Evolutionary conservation across 768 basidiomycete genomes (phyloP).

Genomic region (Hericium erinaceus): DNA sequence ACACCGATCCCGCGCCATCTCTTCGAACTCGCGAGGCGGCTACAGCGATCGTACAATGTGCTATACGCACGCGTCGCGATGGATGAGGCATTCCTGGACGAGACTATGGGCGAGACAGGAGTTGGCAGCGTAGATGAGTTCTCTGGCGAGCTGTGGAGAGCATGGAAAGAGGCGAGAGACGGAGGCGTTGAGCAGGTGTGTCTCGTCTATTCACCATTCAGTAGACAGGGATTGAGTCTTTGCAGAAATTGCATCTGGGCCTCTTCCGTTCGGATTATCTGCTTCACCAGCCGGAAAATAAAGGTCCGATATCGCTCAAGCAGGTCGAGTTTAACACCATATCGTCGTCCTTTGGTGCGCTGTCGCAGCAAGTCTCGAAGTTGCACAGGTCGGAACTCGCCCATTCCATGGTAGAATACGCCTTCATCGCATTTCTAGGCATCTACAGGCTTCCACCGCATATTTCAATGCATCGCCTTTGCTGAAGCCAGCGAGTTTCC

Average conservation of each 20-base stretch:
- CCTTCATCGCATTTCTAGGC: conserved; percentile 31
- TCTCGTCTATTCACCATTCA: neutral
- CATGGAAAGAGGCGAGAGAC: conserved; percentile 71
- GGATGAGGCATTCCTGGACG: conserved; percentile 73
- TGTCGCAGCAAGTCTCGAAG: conserved; percentile 58
- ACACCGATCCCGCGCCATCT: conserved; percentile 71
- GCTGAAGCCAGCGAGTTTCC: conserved; percentile 50
- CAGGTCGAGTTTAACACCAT: conserved; percentile 99
- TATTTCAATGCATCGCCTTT: conserved; percentile 56
- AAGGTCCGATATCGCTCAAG: conserved; percentile 46
- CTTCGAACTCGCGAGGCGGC: conserved; percentile 51
- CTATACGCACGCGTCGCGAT: conserved; percentile 80
- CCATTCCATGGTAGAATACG: neutral
- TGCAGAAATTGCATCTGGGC: conserved; percentile 75
- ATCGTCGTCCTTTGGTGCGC: conserved; percentile 78
- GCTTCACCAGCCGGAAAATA: conserved; percentile 44
- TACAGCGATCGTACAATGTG: conserved; percentile 76
- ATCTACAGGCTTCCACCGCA: conserved; percentile 52
- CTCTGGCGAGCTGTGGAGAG: conserved; percentile 75
- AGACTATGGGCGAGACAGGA: conserved; percentile 71
- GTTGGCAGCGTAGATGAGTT: conserved; percentile 83
- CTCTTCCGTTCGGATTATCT: conserved; percentile 94
- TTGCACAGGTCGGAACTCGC: conserved; percentile 56
- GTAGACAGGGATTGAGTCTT: conserved; percentile 36
- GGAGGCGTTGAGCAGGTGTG: conserved; percentile 51